Conservation (phyloP, 805 yeast species). For the Lachancea sp. region DNA sequence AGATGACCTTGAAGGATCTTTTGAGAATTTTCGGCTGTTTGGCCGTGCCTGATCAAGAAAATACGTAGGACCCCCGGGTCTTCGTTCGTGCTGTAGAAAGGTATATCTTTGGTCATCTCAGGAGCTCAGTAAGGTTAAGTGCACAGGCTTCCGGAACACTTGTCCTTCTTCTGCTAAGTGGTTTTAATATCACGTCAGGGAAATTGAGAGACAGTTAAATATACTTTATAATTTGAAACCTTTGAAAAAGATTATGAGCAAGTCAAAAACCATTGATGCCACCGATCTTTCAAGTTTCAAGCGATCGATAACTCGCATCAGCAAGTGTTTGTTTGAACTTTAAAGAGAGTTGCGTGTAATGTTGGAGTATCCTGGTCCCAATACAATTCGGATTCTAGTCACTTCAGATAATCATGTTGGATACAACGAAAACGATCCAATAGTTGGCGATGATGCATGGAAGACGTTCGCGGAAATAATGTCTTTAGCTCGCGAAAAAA, state of each 20-base stretch:
- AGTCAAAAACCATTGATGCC: too few species aligned
- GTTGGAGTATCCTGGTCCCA: slow-evolving; percentile 31
- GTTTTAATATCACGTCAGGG: background rate
- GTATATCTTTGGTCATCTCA: slow-evolving; percentile 17
- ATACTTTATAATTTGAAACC: too few species aligned
- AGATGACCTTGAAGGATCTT: slow-evolving; percentile 75
- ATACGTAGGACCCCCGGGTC: slow-evolving; percentile 40
- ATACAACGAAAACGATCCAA: slow-evolving; percentile 80
- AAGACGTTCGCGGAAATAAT: slow-evolving; percentile 79
- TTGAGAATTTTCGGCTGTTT: slow-evolving; percentile 63
- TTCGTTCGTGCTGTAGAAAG: slow-evolving; percentile 27
- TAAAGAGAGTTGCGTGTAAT: background rate
- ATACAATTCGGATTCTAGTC: slow-evolving; percentile 69
- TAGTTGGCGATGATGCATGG: slow-evolving; percentile 87
- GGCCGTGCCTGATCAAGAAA: slow-evolving; percentile 76
- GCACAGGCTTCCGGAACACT: background rate
- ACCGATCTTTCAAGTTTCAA: too few species aligned
- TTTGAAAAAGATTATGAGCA: too few species aligned
- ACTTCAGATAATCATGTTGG: slow-evolving; percentile 98
- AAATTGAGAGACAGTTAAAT: too few species aligned
- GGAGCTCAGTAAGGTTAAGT: background rate
- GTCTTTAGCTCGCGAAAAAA: slow-evolving; percentile 56
- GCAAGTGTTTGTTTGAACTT: background rate
- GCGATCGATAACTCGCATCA: too few species aligned
- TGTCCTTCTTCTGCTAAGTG: background rate